Evolutionary conservation across 495 filamentous ascomycete species (phyloP), one percentile per base, ranked within the genome.

Genomic region (Friedmanniomyces endolithicus): DNA sequence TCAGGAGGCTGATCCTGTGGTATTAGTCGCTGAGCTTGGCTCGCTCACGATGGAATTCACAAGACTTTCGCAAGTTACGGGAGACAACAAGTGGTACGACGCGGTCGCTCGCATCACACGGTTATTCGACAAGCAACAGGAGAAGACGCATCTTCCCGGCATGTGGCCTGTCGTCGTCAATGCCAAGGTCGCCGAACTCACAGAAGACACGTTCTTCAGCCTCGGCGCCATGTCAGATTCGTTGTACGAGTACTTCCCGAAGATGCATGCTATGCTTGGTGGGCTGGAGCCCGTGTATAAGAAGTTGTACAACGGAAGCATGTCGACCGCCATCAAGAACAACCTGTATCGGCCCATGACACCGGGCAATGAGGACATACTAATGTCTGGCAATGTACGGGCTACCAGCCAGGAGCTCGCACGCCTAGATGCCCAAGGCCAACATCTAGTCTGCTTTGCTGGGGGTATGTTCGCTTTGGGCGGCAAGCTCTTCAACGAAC

Each of bases 401-500:
- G 67, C 61, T 2, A 37, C 47, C 1, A 47, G 29, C 4, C 29
- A 55, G 4, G 41, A 44, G 7, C 6, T 29, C 14, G 47, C 53
- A 7, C 63, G 44, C 11, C 54, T 76, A 1, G 63, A 75, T 33
- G 65, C 67, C 16, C 62, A 68, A 45, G 67, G 63, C 19, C 78
- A 84, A 50, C 81, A 84, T 60, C 70, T 83, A 3, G 74, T 75
- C 22, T 84, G 81, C 63, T 84, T 78, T 58, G 69, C 78, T 11
- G 81, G 81, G 31, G 81, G 79, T 12, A 81, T 78, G 59, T 75
- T 80, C n/a, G 63, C 57, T 8, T 48, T 84, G 20, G 81, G 74
- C 0, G 77, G 78, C 0, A 78, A 79, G 55, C 64, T 83, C 3
- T 83, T 83, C 61, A 67, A 80, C 16, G 71, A 73, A 6, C 65